Conservation (phyloP, 2,329 filamentous ascomycete species). For the Aspergillus transmontanensis region DNA sequence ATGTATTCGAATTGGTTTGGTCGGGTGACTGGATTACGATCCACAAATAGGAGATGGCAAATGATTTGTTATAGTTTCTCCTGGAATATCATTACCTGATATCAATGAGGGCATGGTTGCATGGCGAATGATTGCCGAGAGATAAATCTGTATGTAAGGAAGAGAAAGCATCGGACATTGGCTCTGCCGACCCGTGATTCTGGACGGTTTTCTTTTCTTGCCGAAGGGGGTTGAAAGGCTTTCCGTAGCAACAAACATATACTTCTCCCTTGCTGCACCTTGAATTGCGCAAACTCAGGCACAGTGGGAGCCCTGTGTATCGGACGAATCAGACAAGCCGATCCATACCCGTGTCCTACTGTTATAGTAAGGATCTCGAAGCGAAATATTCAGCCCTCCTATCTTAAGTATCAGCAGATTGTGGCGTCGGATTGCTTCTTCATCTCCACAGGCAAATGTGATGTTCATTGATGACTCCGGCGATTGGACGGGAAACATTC, state of each 20-base stretch:
- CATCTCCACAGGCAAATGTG: not conserved
- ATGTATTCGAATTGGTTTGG: not conserved
- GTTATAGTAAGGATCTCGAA: not conserved
- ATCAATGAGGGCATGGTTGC: not conserved
- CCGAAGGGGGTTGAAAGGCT: not conserved
- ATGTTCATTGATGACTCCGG: not conserved
- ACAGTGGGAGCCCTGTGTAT: not conserved
- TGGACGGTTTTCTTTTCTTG: not conserved
- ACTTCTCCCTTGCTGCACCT: not conserved
- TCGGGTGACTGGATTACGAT: not conserved
- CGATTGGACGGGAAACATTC: not conserved
- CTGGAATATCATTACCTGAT: not conserved
- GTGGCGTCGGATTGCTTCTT: not conserved
- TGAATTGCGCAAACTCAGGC: not conserved
- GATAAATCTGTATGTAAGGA: not conserved
- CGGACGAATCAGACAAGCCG: not conserved
- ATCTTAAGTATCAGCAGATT: not conserved
- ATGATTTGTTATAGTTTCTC: not conserved
- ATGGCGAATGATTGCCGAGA: not conserved
- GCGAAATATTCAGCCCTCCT: not conserved
- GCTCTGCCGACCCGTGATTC: not conserved
- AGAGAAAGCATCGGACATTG: not conserved
- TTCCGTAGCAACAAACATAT: not conserved
- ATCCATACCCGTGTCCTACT: not conserved
- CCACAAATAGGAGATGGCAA: not conserved